These are phyloP conservation scores for Teratosphaeria epicoccoides DNA, from an alignment of 2,329 filamentous ascomycete genomes.

Conservation along the genomic window DNA sequence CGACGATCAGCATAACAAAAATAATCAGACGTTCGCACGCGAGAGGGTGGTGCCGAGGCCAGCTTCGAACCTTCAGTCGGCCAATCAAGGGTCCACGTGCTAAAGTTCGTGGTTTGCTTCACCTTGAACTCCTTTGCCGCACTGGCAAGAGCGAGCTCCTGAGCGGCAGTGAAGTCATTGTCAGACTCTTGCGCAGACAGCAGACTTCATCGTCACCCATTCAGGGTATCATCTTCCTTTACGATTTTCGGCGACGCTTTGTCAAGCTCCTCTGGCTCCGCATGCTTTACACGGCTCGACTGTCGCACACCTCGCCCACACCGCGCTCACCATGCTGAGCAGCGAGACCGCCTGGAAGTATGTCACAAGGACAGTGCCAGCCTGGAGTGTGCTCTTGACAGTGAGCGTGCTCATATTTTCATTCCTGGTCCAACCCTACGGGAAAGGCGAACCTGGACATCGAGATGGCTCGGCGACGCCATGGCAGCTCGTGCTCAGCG, in stretches of 20 bases:
- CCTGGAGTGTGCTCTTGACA: constrained; percentile 17
- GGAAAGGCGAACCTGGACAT: constrained; percentile 13
- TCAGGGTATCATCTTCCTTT: background rate
- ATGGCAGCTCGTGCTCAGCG: constrained; percentile 20
- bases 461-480: constrained; percentile 20
- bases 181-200: no score
- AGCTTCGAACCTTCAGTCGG: no score
- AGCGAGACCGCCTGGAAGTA: constrained; percentile 13
- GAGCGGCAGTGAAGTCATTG: no score
- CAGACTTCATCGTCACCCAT: background rate
- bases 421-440: constrained; percentile 19
- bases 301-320: background rate
- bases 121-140: no score
- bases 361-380: constrained; percentile 21
- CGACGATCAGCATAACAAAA: no score
- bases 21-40: no score
- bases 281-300: background rate
- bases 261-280: background rate
- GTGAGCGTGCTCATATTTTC: constrained; percentile 16
- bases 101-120: no score
- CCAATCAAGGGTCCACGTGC: no score
- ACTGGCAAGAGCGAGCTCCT: no score
- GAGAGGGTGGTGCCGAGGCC: no score
- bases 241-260: background rate
- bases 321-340: constrained; percentile 29